Evolutionary conservation across 1,284 basidiomycete species (phyloP).

Genomic region (Moesziomyces globuligerus): DNA sequence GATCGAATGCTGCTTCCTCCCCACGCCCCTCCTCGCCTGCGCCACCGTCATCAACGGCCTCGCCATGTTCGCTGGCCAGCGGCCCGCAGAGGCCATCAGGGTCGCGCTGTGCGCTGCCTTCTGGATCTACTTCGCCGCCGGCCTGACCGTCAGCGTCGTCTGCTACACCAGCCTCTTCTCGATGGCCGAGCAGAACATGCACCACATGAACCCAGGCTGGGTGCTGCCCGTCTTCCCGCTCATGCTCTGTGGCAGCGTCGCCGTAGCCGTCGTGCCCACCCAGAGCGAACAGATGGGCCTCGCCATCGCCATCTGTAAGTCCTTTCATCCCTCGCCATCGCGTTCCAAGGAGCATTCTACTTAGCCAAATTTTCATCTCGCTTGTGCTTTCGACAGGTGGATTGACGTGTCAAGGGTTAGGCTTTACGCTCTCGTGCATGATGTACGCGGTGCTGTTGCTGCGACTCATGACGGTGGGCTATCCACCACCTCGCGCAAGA

Average conservation of each 20-base stretch:
- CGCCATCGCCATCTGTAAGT: slow-evolving; percentile 22
- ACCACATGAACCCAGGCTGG: slow-evolving; percentile 40
- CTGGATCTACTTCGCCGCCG: slow-evolving; percentile 25
- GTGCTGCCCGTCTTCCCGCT: slow-evolving; percentile 46
- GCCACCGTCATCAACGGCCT: slow-evolving; percentile 30
- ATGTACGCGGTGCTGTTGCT: slow-evolving; percentile 37
- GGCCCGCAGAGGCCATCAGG: neutral
- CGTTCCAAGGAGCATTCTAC: neutral
- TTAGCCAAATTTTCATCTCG: neutral
- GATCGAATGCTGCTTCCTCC: slow-evolving; percentile 42
- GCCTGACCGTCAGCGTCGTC: slow-evolving; percentile 1
- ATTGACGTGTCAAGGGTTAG: slow-evolving; percentile 35
- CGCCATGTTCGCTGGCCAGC: neutral
- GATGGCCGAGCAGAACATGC: slow-evolving; percentile 15
- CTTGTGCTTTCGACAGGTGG: slow-evolving; percentile 7
- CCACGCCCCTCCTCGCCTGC: slow-evolving; percentile 20
- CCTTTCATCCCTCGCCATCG: neutral
- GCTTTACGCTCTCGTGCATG: slow-evolving; percentile 29
- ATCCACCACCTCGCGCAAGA: slow-evolving; percentile 15
- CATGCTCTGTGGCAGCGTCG: slow-evolving; percentile 47
- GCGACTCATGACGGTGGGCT: slow-evolving; percentile 33
- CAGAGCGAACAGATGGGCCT: slow-evolving; percentile 7
- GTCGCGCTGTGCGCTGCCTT: slow-evolving; percentile 5
- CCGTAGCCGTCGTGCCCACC: slow-evolving; percentile 5
- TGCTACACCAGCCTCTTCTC: slow-evolving; percentile 20